Percentiles rank a stretch among this genome's conserved stretches.
These are phyloP conservation scores for Alloteropsis angusta DNA, from an alignment of 202 grass and related monocot genomes.

Conservation along the genomic window DNA sequence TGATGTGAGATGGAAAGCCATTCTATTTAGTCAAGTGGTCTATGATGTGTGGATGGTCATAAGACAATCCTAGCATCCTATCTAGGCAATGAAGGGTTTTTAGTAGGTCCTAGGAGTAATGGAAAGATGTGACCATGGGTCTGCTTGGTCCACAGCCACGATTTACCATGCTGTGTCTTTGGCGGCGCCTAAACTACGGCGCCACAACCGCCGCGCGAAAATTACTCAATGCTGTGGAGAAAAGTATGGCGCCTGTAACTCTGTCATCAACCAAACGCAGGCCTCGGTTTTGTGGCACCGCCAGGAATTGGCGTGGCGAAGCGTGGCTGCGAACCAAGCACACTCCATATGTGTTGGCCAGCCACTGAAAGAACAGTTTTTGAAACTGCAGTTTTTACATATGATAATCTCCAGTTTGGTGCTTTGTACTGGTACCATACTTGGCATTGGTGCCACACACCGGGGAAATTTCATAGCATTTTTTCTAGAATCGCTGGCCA, in stretches of 20 bases:
- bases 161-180: too few relatives aligned
- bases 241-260: too few relatives aligned
- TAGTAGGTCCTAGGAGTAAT: background rate
- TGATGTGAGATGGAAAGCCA: background rate
- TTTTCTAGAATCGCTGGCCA: background rate
- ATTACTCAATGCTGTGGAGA: too few relatives aligned
- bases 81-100: background rate
- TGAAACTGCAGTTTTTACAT: too few relatives aligned
- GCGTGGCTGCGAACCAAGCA: too few relatives aligned
- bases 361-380: background rate
- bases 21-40: background rate
- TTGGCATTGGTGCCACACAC: background rate
- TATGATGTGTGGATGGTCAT: background rate
- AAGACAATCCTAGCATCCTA: background rate
- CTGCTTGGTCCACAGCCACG: too few relatives aligned
- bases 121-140: background rate
- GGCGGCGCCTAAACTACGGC: too few relatives aligned
- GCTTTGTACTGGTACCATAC: background rate
- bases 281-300: too few relatives aligned
- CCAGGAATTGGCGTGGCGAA: too few relatives aligned
- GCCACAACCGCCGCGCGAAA: too few relatives aligned
- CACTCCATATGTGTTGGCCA: background rate
- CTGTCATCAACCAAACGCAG: too few relatives aligned
- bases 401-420: background rate
- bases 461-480: background rate